Conservation (phyloP, 257 asterid genomes). For the Datura wrightii region DNA sequence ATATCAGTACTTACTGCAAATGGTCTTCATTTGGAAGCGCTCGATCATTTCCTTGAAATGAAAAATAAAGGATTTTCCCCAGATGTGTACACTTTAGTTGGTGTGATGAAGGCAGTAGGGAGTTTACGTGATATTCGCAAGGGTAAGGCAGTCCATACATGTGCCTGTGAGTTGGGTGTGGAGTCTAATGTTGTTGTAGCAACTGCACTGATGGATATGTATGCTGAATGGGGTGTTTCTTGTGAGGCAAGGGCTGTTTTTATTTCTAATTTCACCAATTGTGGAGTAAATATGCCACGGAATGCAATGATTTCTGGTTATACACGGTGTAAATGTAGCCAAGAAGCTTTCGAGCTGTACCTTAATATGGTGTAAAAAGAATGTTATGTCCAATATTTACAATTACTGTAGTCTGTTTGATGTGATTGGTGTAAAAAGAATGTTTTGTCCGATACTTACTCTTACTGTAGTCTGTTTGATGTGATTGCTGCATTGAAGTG, state of each 20-base stretch:
- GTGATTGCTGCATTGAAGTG: slow-evolving; percentile 49
- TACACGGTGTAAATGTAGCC: slow-evolving; percentile 35
- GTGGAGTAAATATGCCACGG: slow-evolving; percentile 57
- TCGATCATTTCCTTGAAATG: slow-evolving; percentile 50
- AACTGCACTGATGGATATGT: slow-evolving; percentile 61
- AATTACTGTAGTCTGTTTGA: slow-evolving; percentile 59
- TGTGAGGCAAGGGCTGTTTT: slow-evolving; percentile 51
- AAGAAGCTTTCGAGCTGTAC: slow-evolving; percentile 50
- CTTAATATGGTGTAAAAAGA: slow-evolving; percentile 48
- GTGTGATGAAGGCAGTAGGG: slow-evolving; percentile 59
- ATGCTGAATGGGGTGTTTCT: slow-evolving; percentile 54
- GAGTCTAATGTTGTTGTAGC: slow-evolving; percentile 51
- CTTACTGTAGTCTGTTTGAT: slow-evolving; percentile 57
- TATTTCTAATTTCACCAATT: slow-evolving; percentile 37
- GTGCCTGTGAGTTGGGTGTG: slow-evolving; percentile 45
- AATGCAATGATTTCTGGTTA: slow-evolving; percentile 63
- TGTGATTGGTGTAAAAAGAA: slow-evolving; percentile 46
- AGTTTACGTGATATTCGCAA: slow-evolving; percentile 50
- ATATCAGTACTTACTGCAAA: slow-evolving; percentile 61
- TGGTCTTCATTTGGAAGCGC: slow-evolving; percentile 54
- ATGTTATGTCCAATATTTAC: slow-evolving; percentile 51
- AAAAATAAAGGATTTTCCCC: slow-evolving; percentile 53
- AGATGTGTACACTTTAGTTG: slow-evolving; percentile 45
- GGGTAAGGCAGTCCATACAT: slow-evolving; percentile 52
- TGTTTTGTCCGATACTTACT: slow-evolving; percentile 52